Evolutionary conservation across 2,329 filamentous ascomycete species (phyloP).

Genomic region (Alternaria tenuissima): DNA sequence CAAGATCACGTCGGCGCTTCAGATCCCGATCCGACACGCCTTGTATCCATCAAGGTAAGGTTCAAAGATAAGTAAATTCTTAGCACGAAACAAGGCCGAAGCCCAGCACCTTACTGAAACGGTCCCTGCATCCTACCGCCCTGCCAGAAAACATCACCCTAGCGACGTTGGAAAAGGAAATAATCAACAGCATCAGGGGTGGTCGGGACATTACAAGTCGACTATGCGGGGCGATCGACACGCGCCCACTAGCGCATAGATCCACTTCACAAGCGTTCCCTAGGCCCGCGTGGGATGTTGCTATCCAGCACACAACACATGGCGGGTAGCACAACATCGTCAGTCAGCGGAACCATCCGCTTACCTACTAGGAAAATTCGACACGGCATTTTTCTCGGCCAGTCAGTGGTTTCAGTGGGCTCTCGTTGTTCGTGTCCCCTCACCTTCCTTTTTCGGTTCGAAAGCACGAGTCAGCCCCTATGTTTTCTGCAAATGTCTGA

Average conservation of each 20-base stretch:
- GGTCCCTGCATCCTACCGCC: not conserved
- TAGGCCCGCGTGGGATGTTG: constrained; percentile 5
- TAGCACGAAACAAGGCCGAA: constrained; percentile 1
- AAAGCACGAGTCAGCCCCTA: constrained; percentile 6
- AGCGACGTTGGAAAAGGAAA: not conserved
- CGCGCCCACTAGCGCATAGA: not conserved
- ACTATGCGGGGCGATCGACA: constrained; percentile 10
- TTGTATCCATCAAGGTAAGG: not conserved
- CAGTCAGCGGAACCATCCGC: constrained; percentile 3
- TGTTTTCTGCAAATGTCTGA: not conserved
- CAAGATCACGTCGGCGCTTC: not conserved
- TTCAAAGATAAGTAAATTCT: constrained; percentile 2
- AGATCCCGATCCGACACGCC: not conserved
- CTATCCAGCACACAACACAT: not conserved
- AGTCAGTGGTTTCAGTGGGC: not conserved
- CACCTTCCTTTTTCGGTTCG: constrained; percentile 1
- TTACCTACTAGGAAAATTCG: not conserved
- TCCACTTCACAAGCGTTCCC: constrained; percentile 1
- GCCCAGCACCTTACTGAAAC: not conserved
- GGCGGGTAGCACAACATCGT: constrained; percentile 6
- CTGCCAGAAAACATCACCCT: not conserved
- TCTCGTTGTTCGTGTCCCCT: not conserved
- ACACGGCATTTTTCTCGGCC: constrained; percentile 8
- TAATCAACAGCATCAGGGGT: not conserved
- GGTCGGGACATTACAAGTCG: constrained; percentile 10